These are phyloP conservation scores for Fusarium tupiense DNA, from an alignment of 2,329 filamentous ascomycete species.

Conservation along the genomic window DNA sequence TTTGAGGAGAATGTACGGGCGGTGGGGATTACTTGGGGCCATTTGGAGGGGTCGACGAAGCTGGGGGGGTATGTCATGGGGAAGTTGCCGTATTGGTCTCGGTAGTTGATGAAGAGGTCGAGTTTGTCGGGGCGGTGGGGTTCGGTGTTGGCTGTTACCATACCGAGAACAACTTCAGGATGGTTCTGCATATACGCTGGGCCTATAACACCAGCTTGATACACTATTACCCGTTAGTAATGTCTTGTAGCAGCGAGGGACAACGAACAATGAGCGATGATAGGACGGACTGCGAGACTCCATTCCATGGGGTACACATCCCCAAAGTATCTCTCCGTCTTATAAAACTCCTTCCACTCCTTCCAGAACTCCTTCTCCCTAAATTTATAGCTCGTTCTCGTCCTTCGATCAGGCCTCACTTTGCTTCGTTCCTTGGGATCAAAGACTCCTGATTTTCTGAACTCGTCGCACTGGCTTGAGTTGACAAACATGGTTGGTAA, in stretches of 20 bases:
- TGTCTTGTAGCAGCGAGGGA: neutral
- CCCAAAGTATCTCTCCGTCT: slow-evolving; percentile 17
- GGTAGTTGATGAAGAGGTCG: slow-evolving; percentile 44
- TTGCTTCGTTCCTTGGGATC: slow-evolving; percentile 32
- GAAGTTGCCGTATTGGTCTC: slow-evolving; percentile 35
- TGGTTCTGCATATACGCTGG: slow-evolving; percentile 37
- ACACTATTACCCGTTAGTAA: slow-evolving; percentile 36
- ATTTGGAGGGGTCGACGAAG: slow-evolving; percentile 29
- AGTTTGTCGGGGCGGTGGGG: slow-evolving; percentile 40
- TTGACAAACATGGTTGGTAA: slow-evolving; percentile 32
- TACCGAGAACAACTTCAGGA: slow-evolving; percentile 27
- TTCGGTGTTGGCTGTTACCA: slow-evolving; percentile 36
- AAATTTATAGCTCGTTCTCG: slow-evolving; percentile 39
- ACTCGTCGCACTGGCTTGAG: slow-evolving; percentile 20
- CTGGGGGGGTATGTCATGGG: slow-evolving; percentile 4
- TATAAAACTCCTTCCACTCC: slow-evolving; percentile 34
- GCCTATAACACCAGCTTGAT: slow-evolving; percentile 37
- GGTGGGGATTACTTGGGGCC: slow-evolving; percentile 33
- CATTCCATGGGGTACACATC: slow-evolving; percentile 43
- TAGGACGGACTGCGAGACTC: slow-evolving; percentile 41
- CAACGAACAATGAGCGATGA: slow-evolving; percentile 36
- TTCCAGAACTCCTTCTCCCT: slow-evolving; percentile 37
- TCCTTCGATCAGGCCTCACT: slow-evolving; percentile 34
- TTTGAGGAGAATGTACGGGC: slow-evolving; percentile 24
- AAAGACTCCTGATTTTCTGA: slow-evolving; percentile 36